These are phyloP conservation scores for Neurospora sp. DNA, from an alignment of 495 filamentous ascomycete genomes.

Conservation along the genomic window DNA sequence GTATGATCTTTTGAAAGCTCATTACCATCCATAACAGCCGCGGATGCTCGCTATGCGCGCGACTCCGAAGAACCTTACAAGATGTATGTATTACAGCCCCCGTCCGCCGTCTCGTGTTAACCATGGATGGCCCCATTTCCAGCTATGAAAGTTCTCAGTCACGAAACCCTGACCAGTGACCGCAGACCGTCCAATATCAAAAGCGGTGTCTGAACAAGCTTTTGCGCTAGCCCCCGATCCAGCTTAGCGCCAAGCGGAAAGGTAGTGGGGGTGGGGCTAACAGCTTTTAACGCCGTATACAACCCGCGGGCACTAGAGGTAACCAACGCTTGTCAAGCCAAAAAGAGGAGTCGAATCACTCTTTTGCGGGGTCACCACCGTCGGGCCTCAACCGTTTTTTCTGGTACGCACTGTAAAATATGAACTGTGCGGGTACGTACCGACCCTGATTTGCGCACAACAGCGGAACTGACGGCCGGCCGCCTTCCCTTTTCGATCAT, in stretches of 20 bases:
- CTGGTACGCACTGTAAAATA: background rate
- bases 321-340: background rate
- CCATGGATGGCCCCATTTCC: background rate
- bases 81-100: background rate
- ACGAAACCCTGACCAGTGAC: background rate
- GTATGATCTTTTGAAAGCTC: background rate
- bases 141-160: background rate
- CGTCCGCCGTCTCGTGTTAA: background rate
- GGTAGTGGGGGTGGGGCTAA: background rate
- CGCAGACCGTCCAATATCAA: background rate
- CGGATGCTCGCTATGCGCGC: background rate
- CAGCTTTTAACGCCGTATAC: background rate
- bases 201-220: constrained; percentile 14
- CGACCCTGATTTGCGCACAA: background rate
- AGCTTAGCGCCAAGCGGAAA: background rate
- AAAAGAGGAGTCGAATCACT: background rate
- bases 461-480: background rate
- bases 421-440: background rate
- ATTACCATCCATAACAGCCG: background rate
- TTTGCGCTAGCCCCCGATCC: constrained; percentile 7
- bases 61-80: background rate
- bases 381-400: background rate
- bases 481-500: constrained; percentile 4
- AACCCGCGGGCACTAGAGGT: background rate
- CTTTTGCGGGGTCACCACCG: background rate